phyloP scores from a whole-genome alignment of 192 early-diverging fungal species.

The Linnemannia elongata region DNA sequence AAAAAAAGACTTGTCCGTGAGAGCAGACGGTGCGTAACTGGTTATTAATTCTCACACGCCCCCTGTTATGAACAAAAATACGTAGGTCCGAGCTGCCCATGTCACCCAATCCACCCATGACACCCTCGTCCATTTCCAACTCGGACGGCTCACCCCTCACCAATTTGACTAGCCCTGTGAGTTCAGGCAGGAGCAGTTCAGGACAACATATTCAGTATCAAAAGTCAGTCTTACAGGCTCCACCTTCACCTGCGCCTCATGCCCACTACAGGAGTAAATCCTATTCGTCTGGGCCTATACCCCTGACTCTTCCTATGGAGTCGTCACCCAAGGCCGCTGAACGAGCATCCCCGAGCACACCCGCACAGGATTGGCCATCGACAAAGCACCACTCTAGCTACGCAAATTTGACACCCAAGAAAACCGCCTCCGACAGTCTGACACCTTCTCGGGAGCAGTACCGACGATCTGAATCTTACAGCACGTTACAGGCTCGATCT shows the following conservation, averaged over 20 bases:
- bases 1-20: background rate
- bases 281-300: conserved; percentile 52
- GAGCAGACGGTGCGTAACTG: background rate
- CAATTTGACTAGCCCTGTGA: conserved; percentile 45
- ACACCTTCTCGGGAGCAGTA: conserved; percentile 30
- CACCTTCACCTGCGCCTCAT: conserved; percentile 38
- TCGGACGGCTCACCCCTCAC: conserved; percentile 51
- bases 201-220: conserved; percentile 36
- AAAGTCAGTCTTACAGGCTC: conserved; percentile 27
- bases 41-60: background rate
- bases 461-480: conserved; percentile 48
- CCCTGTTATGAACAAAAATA: background rate
- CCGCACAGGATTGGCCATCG: conserved; percentile 8
- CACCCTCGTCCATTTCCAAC: conserved; percentile 46
- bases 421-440: background rate
- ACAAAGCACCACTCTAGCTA: conserved; percentile 37
- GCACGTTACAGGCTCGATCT: conserved; percentile 24
- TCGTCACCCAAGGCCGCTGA: conserved; percentile 24
- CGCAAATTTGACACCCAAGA: conserved; percentile 22
- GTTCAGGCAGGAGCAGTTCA: conserved; percentile 49
- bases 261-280: conserved; percentile 42
- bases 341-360: conserved; percentile 6
- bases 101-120: conserved; percentile 54
- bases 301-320: conserved; percentile 37
- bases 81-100: conserved; percentile 50